Base-by-base conservation (phyloP, 192 early-diverging fungal species). In the Podila minutissima region DNA sequence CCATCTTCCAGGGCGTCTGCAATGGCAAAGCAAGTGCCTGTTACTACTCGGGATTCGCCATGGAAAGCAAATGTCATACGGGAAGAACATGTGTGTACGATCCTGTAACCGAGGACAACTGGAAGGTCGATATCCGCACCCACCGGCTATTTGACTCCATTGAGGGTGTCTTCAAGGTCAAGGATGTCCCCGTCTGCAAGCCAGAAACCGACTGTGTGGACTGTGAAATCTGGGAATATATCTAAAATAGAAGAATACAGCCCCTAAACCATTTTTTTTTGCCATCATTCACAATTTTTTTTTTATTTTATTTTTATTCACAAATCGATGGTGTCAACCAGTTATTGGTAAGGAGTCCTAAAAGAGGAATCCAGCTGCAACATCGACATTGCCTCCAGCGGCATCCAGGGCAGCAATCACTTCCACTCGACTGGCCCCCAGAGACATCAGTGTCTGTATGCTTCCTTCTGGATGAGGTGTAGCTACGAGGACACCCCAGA, bases 1-100 rank as follows among this genome's bases (percentile, higher is more conserved):
- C 97, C 12, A 91, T 99, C 29, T 99, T 90, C 82, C 86, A 93
- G 69, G 97, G 97, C 31, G 86, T 89, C 29, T 99, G 97, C 74
- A 86, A 85, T 13, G 94, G 77, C 4, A 66, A 71, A 24, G 89
- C 86, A 0, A 90, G 88, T 8, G 72, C 84, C 17, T 96, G 94
- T 73, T 95, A 92, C 68, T 91, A 90, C 57, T 89, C 86, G 24
- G 91, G 88, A 2, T 94, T 94, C 69, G 93, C 92, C 17, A 78
- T 94, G 69, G 93, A 95, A 74, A 90, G 86, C 22, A 82, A 84
- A 71, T 90, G 89, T 67, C 89, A 90, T 59, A 71, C 85, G 20
- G 87, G 87, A n/a, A 37, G 82, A 58, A 75, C 82, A 59, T 88
- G 92, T 74, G 71, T 92, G 0, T 94, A 90, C 72, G 94, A 95